Percentiles rank a stretch among this genome's conserved stretches.
Evolutionary conservation across 805 yeast species (phyloP).

Genomic region (Scheffersomyces ergatensis): DNA sequence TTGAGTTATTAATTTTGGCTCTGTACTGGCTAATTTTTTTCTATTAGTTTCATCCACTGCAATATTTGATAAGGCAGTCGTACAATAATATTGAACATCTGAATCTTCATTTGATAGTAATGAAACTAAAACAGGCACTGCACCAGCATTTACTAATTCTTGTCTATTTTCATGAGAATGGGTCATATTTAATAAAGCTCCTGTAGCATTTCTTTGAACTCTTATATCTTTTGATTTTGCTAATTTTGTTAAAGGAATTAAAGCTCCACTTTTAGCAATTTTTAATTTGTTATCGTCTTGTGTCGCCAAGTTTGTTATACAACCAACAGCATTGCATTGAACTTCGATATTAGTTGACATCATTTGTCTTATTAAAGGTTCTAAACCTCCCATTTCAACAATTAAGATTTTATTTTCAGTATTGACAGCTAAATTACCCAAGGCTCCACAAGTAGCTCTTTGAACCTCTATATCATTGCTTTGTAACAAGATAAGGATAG

Average conservation of each 20-base stretch:
- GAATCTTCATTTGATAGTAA: slow-evolving; percentile 83
- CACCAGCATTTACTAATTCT: slow-evolving; percentile 96
- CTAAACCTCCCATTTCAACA: slow-evolving; percentile 97
- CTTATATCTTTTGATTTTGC: slow-evolving; percentile 94
- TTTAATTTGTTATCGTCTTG: slow-evolving; percentile 95
- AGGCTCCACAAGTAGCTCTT: slow-evolving; percentile 97
- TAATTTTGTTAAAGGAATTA: slow-evolving; percentile 88
- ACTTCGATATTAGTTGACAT: slow-evolving; percentile 95
- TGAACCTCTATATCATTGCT: slow-evolving; percentile 91
- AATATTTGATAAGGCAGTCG: slow-evolving; percentile 93
- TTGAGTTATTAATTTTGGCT: slow-evolving; percentile 86
- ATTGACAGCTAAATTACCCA: slow-evolving; percentile 97
- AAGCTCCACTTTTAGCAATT: slow-evolving; percentile 94
- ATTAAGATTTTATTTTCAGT: slow-evolving; percentile 90
- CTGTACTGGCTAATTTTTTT: slow-evolving; percentile 83
- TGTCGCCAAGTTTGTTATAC: slow-evolving; percentile 96
- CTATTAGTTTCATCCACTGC: slow-evolving; percentile 96
- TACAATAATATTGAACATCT: slow-evolving; percentile 97
- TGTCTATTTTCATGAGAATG: slow-evolving; percentile 95
- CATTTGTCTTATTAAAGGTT: slow-evolving; percentile 96
- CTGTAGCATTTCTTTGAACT: slow-evolving; percentile 98
- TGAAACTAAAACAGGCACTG: slow-evolving; percentile 93
- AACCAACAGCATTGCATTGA: slow-evolving; percentile 98
- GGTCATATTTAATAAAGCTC: slow-evolving; percentile 96
- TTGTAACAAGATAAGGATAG: slow-evolving; percentile 83